phyloP scores from a whole-genome alignment of 805 yeast genomes.

The Yarrowia bubula region DNA sequence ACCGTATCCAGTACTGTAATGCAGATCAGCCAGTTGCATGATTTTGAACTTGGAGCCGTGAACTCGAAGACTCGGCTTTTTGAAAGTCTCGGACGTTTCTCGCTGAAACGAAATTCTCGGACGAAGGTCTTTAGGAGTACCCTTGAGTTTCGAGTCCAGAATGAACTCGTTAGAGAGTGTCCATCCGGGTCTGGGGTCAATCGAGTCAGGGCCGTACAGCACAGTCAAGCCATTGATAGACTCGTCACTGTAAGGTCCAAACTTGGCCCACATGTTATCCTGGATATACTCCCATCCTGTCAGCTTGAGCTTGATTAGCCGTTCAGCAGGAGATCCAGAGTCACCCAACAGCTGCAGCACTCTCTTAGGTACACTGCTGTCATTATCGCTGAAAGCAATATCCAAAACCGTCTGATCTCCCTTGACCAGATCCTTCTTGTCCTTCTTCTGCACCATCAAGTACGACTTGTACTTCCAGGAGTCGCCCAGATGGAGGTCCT shows the following conservation, averaged over 20 bases:
- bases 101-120: slow-evolving; percentile 26
- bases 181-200: slow-evolving; percentile 80
- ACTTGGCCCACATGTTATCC: slow-evolving; percentile 59
- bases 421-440: slow-evolving; percentile 28
- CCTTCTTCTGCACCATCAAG: slow-evolving; percentile 38
- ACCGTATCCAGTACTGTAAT: slow-evolving; percentile 82
- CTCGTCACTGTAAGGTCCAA: slow-evolving; percentile 44
- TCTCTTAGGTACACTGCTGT: background rate
- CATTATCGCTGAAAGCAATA: background rate
- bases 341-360: background rate
- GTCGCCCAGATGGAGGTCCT: slow-evolving; percentile 48
- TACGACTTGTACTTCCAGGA: slow-evolving; percentile 46
- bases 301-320: background rate
- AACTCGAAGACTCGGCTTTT: slow-evolving; percentile 41
- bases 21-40: slow-evolving; percentile 87
- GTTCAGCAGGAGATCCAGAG: background rate
- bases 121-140: slow-evolving; percentile 15
- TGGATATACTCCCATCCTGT: slow-evolving; percentile 12
- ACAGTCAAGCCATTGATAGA: slow-evolving; percentile 62
- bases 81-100: slow-evolving; percentile 27
- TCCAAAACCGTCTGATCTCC: slow-evolving; percentile 11
- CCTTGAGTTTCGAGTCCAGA: slow-evolving; percentile 23
- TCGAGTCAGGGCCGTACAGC: slow-evolving; percentile 68
- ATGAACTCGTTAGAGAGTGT: slow-evolving; percentile 38
- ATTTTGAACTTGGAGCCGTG: slow-evolving; percentile 60